Percentiles rank a stretch among this genome's conserved stretches.
Conservation (phyloP, 352 stramenopile species). For the Aphanomyces astaci region DNA sequence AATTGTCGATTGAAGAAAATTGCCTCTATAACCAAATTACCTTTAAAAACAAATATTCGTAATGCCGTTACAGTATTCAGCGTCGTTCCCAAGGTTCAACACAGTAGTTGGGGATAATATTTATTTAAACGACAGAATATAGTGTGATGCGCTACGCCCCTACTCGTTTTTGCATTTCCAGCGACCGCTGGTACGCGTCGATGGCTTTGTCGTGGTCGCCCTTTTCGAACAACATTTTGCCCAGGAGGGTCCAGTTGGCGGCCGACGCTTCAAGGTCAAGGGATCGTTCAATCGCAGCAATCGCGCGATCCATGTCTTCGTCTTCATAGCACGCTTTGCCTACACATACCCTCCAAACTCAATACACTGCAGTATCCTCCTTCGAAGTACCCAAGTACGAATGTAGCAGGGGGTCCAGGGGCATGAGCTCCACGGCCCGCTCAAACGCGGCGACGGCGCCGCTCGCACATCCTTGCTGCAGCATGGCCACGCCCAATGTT, state of each 20-base stretch:
- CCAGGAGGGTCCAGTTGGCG: conserved; percentile 73
- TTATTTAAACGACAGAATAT: not conserved
- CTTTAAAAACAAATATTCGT: no score
- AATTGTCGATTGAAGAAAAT: no score
- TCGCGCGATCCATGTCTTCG: conserved; percentile 71
- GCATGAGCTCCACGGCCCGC: conserved; percentile 74
- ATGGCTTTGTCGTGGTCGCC: conserved; percentile 82
- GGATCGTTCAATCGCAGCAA: conserved; percentile 51
- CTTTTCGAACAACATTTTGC: conserved; percentile 84
- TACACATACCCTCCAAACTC: no score
- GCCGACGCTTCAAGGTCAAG: conserved; percentile 67
- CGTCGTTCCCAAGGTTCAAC: no score
- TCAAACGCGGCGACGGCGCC: conserved; percentile 74
- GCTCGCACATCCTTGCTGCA: conserved; percentile 69
- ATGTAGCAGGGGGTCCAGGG: conserved; percentile 59
- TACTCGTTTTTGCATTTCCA: conserved; percentile 45
- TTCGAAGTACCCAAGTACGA: conserved; percentile 47
- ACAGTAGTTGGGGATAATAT: no score
- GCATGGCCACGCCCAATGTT: conserved; percentile 70
- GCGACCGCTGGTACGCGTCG: conserved; percentile 72
- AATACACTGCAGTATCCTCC: no score
- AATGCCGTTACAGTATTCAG: no score
- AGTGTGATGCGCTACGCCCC: not conserved
- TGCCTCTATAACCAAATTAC: no score
- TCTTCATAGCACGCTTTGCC: conserved; percentile 74